These are phyloP conservation scores for Mercurialis annua DNA, from an alignment of 345 rosid species.

Conservation along the genomic window DNA sequence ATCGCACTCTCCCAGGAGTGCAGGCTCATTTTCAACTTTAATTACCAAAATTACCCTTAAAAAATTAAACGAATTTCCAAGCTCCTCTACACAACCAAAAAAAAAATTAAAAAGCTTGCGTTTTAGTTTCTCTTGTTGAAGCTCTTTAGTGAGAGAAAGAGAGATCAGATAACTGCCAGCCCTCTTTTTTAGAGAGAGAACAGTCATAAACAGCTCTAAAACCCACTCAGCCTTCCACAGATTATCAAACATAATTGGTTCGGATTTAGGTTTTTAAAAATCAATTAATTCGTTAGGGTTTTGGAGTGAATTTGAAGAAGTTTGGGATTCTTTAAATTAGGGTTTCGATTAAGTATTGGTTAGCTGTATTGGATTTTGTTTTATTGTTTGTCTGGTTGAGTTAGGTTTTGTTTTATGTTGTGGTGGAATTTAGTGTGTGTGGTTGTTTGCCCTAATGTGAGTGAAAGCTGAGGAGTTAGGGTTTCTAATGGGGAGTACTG, in stretches of 20 bases:
- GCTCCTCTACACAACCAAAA: too few relatives aligned
- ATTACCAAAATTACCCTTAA: constrained; percentile 19
- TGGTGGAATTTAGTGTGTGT: background rate
- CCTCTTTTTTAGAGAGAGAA: background rate
- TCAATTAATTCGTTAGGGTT: constrained; percentile 8
- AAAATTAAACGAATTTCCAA: constrained; percentile 6
- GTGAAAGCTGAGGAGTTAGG: constrained; percentile 15
- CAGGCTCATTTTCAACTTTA: background rate
- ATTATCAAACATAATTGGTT: background rate
- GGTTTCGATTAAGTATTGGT: constrained; percentile 14
- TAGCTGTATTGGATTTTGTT: background rate
- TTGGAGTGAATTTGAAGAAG: background rate
- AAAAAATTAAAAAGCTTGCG: too few relatives aligned
- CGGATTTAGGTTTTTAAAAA: constrained; percentile 1
- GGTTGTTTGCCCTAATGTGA: constrained; percentile 17
- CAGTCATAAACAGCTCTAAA: too few relatives aligned
- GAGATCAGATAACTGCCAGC: constrained; percentile 2
- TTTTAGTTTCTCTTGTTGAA: background rate
- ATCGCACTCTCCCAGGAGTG: background rate
- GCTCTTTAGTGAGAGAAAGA: background rate
- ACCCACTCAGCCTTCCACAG: background rate
- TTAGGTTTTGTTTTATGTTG: background rate
- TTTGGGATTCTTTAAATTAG: constrained; percentile 8
- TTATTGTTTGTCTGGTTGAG: background rate
- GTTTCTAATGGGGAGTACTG: constrained; percentile 82